These are phyloP conservation scores for Solanum virginianum DNA, from an alignment of 257 asterid species.

Conservation along the genomic window DNA sequence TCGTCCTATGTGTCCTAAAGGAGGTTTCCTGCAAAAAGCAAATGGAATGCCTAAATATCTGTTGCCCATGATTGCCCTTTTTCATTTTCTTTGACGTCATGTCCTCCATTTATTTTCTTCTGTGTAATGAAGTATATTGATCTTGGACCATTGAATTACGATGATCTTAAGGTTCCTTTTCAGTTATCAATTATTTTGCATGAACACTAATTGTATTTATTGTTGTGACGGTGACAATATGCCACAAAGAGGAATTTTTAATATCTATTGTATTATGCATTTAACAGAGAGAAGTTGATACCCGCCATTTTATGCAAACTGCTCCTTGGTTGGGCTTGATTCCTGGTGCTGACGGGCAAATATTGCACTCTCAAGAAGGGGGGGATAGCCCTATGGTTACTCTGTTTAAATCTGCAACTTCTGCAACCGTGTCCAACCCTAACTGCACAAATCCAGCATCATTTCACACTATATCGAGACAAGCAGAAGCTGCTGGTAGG, in stretches of 20 bases:
- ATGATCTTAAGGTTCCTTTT: background rate
- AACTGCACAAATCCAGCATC: constrained; percentile 58
- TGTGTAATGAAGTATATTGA: background rate
- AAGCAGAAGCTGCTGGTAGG: constrained; percentile 99
- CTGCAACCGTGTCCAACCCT: constrained; percentile 49
- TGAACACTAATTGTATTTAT: background rate
- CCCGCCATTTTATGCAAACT: constrained; percentile 92
- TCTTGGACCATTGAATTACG: background rate
- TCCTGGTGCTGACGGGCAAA: constrained; percentile 88
- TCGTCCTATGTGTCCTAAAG: background rate
- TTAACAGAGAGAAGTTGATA: constrained; percentile 85
- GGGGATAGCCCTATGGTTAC: constrained; percentile 83
- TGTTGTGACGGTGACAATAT: background rate
- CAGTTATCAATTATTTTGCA: background rate
- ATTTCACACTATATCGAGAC: constrained; percentile 67
- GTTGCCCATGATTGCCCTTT: background rate
- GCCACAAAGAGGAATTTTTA: background rate
- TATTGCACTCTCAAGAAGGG: constrained; percentile 57
- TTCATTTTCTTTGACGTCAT: background rate
- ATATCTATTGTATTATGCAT: background rate
- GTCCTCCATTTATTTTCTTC: background rate
- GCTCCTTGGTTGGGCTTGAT: constrained; percentile 97
- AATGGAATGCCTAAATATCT: background rate
- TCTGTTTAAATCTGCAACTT: constrained; percentile 70
- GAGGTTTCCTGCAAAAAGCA: background rate